Conservation (phyloP, 176 grass and related monocot genomes). For the Oryza meridionalis region DNA sequence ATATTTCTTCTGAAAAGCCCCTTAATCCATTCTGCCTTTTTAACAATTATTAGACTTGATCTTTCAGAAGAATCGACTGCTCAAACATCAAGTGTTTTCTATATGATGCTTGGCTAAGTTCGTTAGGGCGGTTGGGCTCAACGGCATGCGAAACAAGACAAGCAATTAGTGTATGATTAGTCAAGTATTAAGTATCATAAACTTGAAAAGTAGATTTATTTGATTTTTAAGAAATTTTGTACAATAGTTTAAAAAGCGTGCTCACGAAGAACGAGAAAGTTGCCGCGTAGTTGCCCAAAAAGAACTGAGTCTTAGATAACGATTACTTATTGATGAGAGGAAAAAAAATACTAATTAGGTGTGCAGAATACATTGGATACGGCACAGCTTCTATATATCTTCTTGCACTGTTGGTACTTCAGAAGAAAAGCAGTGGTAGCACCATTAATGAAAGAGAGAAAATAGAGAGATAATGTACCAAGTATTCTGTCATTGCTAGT, state of each 20-base stretch:
- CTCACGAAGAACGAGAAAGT: too few species aligned
- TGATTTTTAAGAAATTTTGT: too few species aligned
- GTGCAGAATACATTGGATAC: background rate
- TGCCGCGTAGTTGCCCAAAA: too few species aligned
- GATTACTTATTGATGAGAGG: conserved; percentile 16
- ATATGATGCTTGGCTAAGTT: background rate
- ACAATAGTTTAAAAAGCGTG: too few species aligned
- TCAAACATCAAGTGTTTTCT: conserved; percentile 16
- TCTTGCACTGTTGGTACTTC: conserved; percentile 38
- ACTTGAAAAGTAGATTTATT: too few species aligned
- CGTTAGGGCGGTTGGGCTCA: too few species aligned
- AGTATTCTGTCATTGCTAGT: background rate
- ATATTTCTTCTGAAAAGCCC: background rate
- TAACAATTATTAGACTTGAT: background rate
- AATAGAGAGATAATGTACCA: background rate
- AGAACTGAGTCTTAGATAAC: background rate
- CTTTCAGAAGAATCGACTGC: conserved; percentile 14
- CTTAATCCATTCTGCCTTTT: background rate
- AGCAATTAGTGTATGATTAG: too few species aligned
- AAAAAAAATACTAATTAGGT: background rate
- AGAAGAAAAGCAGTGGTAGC: conserved; percentile 13
- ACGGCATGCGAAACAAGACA: too few species aligned
- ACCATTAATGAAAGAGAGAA: background rate
- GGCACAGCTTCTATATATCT: background rate
- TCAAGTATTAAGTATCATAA: too few species aligned